These are phyloP conservation scores for Delitschia confertaspora DNA, from an alignment of 495 filamentous ascomycete genomes.

Conservation along the genomic window DNA sequence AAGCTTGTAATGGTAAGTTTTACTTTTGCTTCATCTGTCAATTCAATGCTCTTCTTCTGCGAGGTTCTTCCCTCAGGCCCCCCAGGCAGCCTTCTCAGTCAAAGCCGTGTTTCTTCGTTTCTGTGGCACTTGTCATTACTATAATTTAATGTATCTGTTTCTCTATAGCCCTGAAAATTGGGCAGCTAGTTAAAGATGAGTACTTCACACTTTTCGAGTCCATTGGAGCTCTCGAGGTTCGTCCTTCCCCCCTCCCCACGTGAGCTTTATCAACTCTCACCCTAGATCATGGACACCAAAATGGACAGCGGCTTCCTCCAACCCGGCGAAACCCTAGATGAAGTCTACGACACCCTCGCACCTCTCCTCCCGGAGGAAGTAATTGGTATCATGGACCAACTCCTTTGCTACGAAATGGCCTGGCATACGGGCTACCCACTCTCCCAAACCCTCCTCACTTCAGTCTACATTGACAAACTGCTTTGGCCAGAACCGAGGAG, in stretches of 20 bases:
- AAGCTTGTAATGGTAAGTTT: conserved; percentile 57
- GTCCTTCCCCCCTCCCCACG: conserved; percentile 11
- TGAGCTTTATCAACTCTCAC: not conserved
- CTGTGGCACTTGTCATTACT: not conserved
- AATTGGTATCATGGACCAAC: conserved; percentile 86
- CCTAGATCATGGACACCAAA: conserved; percentile 93
- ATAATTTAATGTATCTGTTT: no score
- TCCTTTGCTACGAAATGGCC: conserved; percentile 91
- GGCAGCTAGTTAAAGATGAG: conserved; percentile 88
- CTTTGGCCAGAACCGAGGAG: conserved; percentile 59
- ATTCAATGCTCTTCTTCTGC: not conserved
- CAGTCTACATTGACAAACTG: conserved; percentile 79
- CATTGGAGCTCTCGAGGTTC: conserved; percentile 82
- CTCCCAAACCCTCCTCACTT: conserved; percentile 92
- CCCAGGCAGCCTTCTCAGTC: not conserved
- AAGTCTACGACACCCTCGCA: conserved; percentile 71
- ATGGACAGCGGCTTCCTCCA: conserved; percentile 89
- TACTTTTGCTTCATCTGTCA: not conserved
- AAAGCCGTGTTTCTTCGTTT: not conserved
- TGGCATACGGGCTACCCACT: conserved; percentile 95
- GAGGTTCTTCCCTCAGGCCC: not conserved
- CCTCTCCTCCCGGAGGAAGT: conserved; percentile 68
- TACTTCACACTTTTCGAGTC: conserved; percentile 88
- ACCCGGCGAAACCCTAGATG: conserved; percentile 68
- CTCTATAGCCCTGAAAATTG: conserved; percentile 57